Evolutionary conservation across 1,284 basidiomycete genomes (phyloP), one percentile per base, ranked within the genome.

Genomic region (Tilletia setariae): DNA sequence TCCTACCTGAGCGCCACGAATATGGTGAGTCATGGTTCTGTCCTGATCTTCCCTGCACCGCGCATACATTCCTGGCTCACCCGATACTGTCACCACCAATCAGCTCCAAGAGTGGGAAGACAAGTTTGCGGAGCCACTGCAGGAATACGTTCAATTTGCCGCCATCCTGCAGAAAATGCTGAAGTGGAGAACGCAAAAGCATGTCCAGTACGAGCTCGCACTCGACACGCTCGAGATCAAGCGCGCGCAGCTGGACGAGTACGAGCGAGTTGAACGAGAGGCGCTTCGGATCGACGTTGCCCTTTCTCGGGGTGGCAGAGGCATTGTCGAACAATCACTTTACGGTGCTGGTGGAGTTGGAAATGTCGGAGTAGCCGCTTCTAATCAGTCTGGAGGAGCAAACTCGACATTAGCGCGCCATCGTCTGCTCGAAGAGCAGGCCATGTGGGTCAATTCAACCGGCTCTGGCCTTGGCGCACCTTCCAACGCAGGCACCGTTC

Each of bases 131-230:
- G 96, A 99, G 82, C 96, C 96, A 1, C 84, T 98, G 64, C 91
- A 96, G 79, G 94, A 97, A 81, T 98, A 98, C 83, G 86, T 90
- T 46, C 95, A 98, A 83, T 99, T 98, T 81, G 93, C 92, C 8
- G 86, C 87, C 13, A 94, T 98, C 76, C 96, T 99, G 84, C 94
- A 93, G 85, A 91, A 91, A 79, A 85, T 98, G 25, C 88, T 99
- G 64, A 89, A 89, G 0, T 99, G 96, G 85, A 90, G 96, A 40
- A 96, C 98, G 83, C 92, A 95, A 84, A 98, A 98, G 84, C 94
- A 99, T 76, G 91, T 95, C 11, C 96, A 99, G 83, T 94, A 91
- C 79, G 96, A 98, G 84, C 90, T 96, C 86, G 95, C 95, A 0
- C 91, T 94, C 81, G 95, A 98, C 79, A 87, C 87, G 35, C 86